Conservation (phyloP, 2,329 filamentous ascomycete species). For the Penicillium corylophilum region DNA sequence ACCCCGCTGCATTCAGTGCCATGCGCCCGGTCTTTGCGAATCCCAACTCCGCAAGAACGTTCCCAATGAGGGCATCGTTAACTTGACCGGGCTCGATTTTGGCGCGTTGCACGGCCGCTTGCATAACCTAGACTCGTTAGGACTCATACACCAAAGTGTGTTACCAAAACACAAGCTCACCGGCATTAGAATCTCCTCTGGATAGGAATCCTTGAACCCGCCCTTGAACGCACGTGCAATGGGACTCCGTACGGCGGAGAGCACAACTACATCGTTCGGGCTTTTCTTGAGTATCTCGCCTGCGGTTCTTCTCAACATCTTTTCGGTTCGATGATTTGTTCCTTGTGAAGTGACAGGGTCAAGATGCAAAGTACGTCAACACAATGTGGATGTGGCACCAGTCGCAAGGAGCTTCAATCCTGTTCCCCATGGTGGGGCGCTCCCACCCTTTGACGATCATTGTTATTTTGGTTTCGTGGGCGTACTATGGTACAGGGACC, state of each 20-base stretch:
- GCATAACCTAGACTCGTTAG: slow-evolving; percentile 18
- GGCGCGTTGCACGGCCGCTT: slow-evolving; percentile 24
- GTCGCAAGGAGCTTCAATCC: not conserved
- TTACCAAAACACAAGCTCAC: not conserved
- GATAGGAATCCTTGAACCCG: slow-evolving; percentile 72
- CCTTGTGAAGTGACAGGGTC: not conserved
- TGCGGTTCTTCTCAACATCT: slow-evolving; percentile 12
- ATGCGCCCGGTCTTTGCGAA: slow-evolving; percentile 85
- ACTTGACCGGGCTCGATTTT: slow-evolving; percentile 75
- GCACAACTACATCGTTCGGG: slow-evolving; percentile 90
- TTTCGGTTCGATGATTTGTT: not conserved
- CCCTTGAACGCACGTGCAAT: slow-evolving; percentile 83
- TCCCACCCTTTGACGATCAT: slow-evolving; percentile 1
- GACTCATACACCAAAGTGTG: not conserved
- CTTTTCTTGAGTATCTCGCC: slow-evolving; percentile 58
- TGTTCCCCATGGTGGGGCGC: slow-evolving; percentile 7
- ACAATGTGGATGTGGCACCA: not conserved
- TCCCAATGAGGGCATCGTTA: slow-evolving; percentile 74
- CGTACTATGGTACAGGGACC: not conserved
- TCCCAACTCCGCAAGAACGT: slow-evolving; percentile 67
- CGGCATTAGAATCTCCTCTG: slow-evolving; percentile 28
- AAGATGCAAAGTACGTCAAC: not conserved
- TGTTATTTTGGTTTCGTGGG: not conserved
- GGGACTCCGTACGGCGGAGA: slow-evolving; percentile 80
- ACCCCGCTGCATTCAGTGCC: slow-evolving; percentile 81